Evolutionary conservation across 1,284 basidiomycete species (phyloP), one percentile per base, ranked within the genome.

Genomic region (Austropuccinia psidii): DNA sequence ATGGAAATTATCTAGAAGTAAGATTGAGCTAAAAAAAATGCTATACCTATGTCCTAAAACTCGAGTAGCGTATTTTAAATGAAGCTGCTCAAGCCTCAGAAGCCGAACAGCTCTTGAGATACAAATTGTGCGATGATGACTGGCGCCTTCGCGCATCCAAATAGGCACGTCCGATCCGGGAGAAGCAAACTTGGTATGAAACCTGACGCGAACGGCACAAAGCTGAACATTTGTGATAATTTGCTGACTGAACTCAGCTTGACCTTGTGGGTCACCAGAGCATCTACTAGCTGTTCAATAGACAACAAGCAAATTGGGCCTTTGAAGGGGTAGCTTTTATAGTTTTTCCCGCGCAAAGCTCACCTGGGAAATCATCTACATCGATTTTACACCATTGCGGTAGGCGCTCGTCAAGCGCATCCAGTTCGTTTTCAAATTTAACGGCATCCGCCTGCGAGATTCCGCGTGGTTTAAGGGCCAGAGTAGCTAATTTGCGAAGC

Each of bases 221-320:
- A 73, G 31, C 41, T 73, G 70, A 41, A 73, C 70, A 37, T 73
- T 73, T n/a, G 70, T 73, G 15, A 73, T 73, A 9, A 73, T 73
- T 31, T 73, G 61, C 35, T 73, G 70, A 39, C 61, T 73, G 39
- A 73, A 73, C n/a, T 60, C 50, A 27, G 50, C 60, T 52, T 73
- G 70, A 37, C 41, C 37, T 62, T 62, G 57, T n/a, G 67, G 54
- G 24, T 62, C 58, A 19, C 35, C 29, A 31, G 47, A 33, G 24
- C 41, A 62, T 33, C 39, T 54, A 13, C 47, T 43, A 13, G 69
- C 47, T 49, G 54, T n/a, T n/a, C n/a, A n/a, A n/a, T n/a, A n/a
- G n/a, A n/a, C 9, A 45, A 45, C 41, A 52, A 24, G 31, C 9
- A 35, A 17, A 39, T n/a, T 27, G 2, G 52, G 41, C n/a, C 21